Conservation (phyloP, 1,284 basidiomycete species). For the Termitomyces sp. region DNA sequence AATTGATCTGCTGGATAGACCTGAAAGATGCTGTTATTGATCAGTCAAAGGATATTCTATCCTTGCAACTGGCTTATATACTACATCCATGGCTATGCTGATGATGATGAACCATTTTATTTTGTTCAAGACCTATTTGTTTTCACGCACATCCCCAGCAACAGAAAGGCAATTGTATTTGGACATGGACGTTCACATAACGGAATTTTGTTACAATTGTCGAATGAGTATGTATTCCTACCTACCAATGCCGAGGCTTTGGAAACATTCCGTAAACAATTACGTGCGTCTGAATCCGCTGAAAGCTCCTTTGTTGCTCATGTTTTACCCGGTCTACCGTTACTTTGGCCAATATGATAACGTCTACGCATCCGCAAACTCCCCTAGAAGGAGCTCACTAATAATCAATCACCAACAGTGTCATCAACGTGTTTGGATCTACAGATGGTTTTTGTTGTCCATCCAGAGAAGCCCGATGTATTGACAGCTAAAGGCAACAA, state of each 20-base stretch:
- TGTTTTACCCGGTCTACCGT: not conserved
- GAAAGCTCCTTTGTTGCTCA: not conserved
- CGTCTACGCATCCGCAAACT: not conserved
- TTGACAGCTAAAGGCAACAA: not conserved
- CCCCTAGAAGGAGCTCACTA: not conserved
- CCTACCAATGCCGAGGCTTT: not conserved
- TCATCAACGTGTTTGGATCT: not conserved
- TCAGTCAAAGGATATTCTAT: too few relatives aligned
- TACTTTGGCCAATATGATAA: not conserved
- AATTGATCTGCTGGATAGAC: too few relatives aligned
- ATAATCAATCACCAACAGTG: not conserved
- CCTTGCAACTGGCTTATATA: too few relatives aligned
- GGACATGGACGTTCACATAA: not conserved
- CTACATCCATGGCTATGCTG: too few relatives aligned
- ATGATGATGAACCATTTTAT: too few relatives aligned
- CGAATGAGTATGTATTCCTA: not conserved
- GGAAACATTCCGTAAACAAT: not conserved
- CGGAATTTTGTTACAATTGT: slow-evolving; percentile 1
- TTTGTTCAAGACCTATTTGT: too few relatives aligned
- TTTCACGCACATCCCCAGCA: not conserved
- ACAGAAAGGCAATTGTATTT: slow-evolving; percentile 1
- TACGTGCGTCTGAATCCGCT: not conserved
- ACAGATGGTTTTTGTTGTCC: slow-evolving; percentile 1
- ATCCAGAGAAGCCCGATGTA: not conserved
- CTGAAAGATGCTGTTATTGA: too few relatives aligned